Evolutionary conservation across 176 grass and related monocot species (phyloP), one percentile per base, ranked within the genome.

Genomic region (Ananas comosus): DNA sequence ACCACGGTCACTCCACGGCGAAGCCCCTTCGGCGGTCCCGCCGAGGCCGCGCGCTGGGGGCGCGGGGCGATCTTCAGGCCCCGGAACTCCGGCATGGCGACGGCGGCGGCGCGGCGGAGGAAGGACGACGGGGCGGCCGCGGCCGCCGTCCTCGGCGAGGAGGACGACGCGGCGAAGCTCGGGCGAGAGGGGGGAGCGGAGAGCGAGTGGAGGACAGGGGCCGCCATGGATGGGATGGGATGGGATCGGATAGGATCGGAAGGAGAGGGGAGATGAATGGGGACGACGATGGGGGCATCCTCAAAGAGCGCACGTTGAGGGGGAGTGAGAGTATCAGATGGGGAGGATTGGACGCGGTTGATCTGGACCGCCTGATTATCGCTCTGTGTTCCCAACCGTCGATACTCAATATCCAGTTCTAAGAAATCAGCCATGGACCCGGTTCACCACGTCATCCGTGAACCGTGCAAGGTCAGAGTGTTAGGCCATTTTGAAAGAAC

Each of bases 181-280:
- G 67, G 28, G 9, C 42, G 81, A 51, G 69, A 33, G 66, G 56
- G 51, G 9, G 66, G 73, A 29, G 77, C 65, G 68, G 71, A 8
- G 65, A 77, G 56, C 54, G 73, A 69, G 71, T 66, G 16, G 47
- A 78, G 51, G 78, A 84, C 67, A 28, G 81, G 33, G 53, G 81
- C 73, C 16, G 85, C 81, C 88, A 91, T 91, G 70, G 66, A 14
- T 65, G 67, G 13, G 52, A 48, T 49, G 87, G 70, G 66, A 14
- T 65, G 67, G 13, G 52, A 48, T 49, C 8, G 47, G 72, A 49
- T 25, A 63, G 71, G 22, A 64, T 50, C 64, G 70, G 80, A 72
- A 63, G 78, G 64, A 48, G 47, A 7, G 64, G 64, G 12, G 64
- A 12, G 11, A 28, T 3, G 12, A 28, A 28, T 9, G 14, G 12